phyloP scores from a whole-genome alignment of 441 rosid genomes.

The Mallotus repandus region DNA sequence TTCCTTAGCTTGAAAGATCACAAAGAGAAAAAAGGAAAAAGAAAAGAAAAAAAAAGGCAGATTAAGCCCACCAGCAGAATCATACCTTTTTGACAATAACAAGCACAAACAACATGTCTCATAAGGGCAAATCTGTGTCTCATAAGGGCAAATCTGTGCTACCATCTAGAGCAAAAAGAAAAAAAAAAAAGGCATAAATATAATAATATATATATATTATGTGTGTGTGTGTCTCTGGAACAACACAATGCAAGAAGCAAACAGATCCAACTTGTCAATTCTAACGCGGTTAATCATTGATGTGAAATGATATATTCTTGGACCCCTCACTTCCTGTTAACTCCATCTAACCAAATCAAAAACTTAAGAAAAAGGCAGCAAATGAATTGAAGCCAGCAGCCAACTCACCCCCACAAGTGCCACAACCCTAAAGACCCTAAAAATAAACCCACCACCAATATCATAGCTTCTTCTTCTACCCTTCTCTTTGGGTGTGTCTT shows the following conservation, averaged over 20 bases:
- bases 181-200: neutral
- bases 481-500: neutral
- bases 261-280: conserved; percentile 32
- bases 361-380: too few species aligned
- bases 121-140: too few species aligned
- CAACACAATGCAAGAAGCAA: conserved; percentile 21
- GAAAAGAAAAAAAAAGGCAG: neutral
- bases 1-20: conserved; percentile 14
- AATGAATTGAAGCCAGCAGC: conserved; percentile 20
- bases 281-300: conserved; percentile 35
- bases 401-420: conserved; percentile 7
- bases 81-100: conserved; percentile 27
- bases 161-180: conserved; percentile 20
- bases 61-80: neutral
- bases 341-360: conserved; percentile 1
- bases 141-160: conserved; percentile 14
- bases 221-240: neutral
- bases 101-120: conserved; percentile 8
- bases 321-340: conserved; percentile 23
- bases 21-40: neutral
- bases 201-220: too few species aligned
- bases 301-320: conserved; percentile 17
- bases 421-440: neutral
- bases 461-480: neutral
- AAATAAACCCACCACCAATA: neutral